Conservation (phyloP, 192 early-diverging fungal species). For the Umbelopsis ramanniana region DNA sequence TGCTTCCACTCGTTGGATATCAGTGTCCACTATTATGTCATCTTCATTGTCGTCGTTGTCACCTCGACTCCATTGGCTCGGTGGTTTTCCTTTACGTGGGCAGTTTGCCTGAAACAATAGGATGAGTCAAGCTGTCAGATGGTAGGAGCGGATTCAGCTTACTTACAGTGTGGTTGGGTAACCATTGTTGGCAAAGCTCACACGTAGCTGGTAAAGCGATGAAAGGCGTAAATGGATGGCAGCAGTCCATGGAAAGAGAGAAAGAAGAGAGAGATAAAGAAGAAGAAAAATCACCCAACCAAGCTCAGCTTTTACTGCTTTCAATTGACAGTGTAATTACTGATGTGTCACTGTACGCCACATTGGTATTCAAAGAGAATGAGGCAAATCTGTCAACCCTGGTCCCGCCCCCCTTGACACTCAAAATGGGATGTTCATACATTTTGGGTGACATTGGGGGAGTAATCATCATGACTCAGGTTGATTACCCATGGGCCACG, state of each 20-base stretch:
- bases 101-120: constrained; percentile 26
- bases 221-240: background rate
- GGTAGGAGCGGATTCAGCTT: background rate
- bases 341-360: constrained; percentile 7
- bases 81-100: constrained; percentile 32
- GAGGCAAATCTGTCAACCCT: background rate
- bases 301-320: background rate
- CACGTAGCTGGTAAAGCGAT: constrained; percentile 31
- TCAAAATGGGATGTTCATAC: background rate
- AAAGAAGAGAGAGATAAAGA: background rate
- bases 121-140: background rate
- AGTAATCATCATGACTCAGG: too few species aligned
- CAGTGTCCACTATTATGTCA: background rate
- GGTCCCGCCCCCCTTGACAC: background rate
- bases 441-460: background rate
- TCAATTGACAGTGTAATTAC: background rate
- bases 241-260: background rate
- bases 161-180: constrained; percentile 34
- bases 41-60: background rate
- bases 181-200: constrained; percentile 38
- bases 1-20: background rate
- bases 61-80: constrained; percentile 27
- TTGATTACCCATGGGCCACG: too few species aligned
- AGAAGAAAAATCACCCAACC: background rate
- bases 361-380: background rate